Evolutionary conservation across 306 rosid genomes (phyloP).

Genomic region (Citrullus amarus): DNA sequence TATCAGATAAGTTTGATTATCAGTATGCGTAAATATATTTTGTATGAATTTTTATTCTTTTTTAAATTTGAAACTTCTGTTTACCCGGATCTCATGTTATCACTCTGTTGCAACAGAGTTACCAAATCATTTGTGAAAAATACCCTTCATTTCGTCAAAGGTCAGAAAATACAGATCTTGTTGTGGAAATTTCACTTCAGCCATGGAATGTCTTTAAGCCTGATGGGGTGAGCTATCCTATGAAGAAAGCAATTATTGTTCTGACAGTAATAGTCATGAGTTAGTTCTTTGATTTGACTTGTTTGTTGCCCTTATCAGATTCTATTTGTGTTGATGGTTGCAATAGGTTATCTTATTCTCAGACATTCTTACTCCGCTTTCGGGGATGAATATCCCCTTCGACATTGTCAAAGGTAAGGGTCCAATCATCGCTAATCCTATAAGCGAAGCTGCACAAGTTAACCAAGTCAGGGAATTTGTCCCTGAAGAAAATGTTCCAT

Average conservation of each 20-base stretch:
- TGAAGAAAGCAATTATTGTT: not conserved
- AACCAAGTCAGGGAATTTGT: slow-evolving; percentile 69
- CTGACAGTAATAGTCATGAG: not conserved
- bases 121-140: slow-evolving; percentile 78
- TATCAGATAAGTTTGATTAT: not conserved
- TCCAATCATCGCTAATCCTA: slow-evolving; percentile 72
- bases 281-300: not conserved
- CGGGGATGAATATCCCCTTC: slow-evolving; percentile 97
- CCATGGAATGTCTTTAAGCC: slow-evolving; percentile 96
- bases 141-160: slow-evolving; percentile 93
- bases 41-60: not conserved
- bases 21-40: not conserved
- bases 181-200: slow-evolving; percentile 84
- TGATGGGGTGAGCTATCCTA: slow-evolving; percentile 60
- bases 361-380: slow-evolving; percentile 90
- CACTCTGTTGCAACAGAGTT: slow-evolving; percentile 44
- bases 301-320: not conserved
- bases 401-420: slow-evolving; percentile 98
- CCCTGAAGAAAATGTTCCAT: slow-evolving; percentile 94
- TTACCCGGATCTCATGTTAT: slow-evolving; percentile 13
- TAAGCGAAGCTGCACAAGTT: slow-evolving; percentile 51
- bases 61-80: not conserved
- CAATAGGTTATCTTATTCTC: slow-evolving; percentile 90
- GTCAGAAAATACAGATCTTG: slow-evolving; percentile 90
- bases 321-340: slow-evolving; percentile 9